Conservation (phyloP, 1,139 yeast genomes). For the Saccharomyces hybrid region DNA sequence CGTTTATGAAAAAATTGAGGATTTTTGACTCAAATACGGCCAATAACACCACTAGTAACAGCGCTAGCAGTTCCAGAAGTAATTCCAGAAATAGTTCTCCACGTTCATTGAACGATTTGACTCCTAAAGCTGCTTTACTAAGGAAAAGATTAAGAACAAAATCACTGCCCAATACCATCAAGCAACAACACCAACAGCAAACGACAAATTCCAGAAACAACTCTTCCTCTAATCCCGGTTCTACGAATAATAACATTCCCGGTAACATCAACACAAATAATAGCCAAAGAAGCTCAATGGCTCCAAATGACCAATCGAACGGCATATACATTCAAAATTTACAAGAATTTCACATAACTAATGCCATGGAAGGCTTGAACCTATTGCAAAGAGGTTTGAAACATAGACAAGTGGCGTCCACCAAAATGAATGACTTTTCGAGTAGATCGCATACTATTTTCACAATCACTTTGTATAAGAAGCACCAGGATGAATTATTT, state of each 20-base stretch:
- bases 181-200: not conserved
- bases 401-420: constrained; percentile 56
- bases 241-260: not conserved
- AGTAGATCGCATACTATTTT: constrained; percentile 70
- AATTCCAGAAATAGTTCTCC: constrained; percentile 18
- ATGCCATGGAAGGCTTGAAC: constrained; percentile 47
- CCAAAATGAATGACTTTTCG: constrained; percentile 61
- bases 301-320: constrained; percentile 16
- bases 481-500: constrained; percentile 35
- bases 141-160: constrained; percentile 9
- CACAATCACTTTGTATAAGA: constrained; percentile 50
- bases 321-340: constrained; percentile 46
- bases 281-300: constrained; percentile 2
- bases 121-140: constrained; percentile 9
- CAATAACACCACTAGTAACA: constrained; percentile 6
- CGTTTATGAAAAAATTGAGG: constrained; percentile 34
- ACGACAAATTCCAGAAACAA: not conserved
- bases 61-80: constrained; percentile 8
- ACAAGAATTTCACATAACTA: constrained; percentile 46
- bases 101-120: constrained; percentile 4
- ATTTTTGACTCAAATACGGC: constrained; percentile 42
- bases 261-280: constrained; percentile 3
- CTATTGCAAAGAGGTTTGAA: constrained; percentile 48
- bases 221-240: not conserved
- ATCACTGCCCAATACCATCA: not conserved